A percentile compares a stretch with the other conserved stretches of the same genome.
Conservation (phyloP, 163 green algal species). For the Scenedesmus sp. region DNA sequence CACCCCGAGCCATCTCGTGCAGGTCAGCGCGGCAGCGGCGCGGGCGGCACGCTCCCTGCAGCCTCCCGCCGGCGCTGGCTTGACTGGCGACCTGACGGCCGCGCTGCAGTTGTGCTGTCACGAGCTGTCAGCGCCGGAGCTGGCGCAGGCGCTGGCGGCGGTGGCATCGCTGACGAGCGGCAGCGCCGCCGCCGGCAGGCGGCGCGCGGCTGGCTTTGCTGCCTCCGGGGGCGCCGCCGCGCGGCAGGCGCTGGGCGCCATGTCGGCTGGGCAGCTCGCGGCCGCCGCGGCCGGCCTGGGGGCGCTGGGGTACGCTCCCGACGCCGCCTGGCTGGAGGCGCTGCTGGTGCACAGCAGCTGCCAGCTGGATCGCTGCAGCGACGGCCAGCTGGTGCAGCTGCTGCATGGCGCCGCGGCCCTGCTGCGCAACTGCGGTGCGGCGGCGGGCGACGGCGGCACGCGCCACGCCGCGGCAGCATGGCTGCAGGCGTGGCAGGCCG, state of each 20-base stretch:
- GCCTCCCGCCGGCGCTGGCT: not conserved
- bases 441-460: too few relatives aligned
- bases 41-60: not conserved
- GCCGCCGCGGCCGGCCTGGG: not conserved
- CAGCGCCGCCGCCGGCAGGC: too few relatives aligned
- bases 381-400: not conserved
- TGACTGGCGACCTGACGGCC: not conserved
- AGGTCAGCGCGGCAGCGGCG: slow-evolving; percentile 3
- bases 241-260: not conserved
- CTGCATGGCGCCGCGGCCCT: not conserved
- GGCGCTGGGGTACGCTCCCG: not conserved
- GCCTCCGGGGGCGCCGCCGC: not conserved
- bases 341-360: slow-evolving; percentile 34
- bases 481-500: not conserved
- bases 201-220: not conserved
- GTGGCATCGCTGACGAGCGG: slow-evolving; percentile 2
- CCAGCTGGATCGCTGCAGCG: slow-evolving; percentile 5
- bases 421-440: not conserved
- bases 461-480: not conserved
- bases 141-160: not conserved
- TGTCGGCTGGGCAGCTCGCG: not conserved
- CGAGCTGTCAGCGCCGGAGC: not conserved
- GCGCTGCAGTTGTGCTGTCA: not conserved
- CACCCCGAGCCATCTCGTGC: slow-evolving; percentile 2
- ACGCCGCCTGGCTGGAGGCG: not conserved